Base-by-base conservation (phyloP, 805 yeast species). In the Ogataea kodamae region DNA sequence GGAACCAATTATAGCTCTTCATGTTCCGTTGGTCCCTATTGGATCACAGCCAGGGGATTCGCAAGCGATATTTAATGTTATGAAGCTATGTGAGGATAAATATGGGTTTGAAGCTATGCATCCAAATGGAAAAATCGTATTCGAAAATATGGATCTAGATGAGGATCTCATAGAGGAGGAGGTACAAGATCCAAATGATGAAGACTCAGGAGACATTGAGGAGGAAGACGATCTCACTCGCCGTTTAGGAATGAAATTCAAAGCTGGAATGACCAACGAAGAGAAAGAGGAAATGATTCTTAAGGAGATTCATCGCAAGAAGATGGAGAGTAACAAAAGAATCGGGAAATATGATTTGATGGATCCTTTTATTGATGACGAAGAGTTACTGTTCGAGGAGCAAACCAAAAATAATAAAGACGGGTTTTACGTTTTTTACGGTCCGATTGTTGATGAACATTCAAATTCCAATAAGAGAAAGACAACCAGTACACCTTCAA, bases 351-450 rank as follows among this genome's bases (percentile, higher is more conserved):
- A 92, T 59, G 98, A 92, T 55, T 68, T 76, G 30, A 79, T 84
- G 40, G 99, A 92, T 59, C 98, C 97, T 2, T 92, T 92, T 52
- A 92, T 92, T 39, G 99, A 92, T 62, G 98, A 92, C 60, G 74
- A 86, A 10, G 99, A 92, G 60, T 65, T 88, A 48, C 73, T 77
- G 37, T 83, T 92, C 83, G 98, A 92, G 60, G 96, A 89, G 57
- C 94, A 84, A 50, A 78, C 95, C 6, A 89, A 90, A 2, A 78
- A 90, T 1, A 88, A 96, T 1, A 83, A 83, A 45, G 97, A 92
- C 52, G 98, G 97, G 2, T 92, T 89, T 55, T 92, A 90, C 48
- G 96, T 92, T 0, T 92, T 79, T 59, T 85, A 88, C 66, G 99
- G 99, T 0, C 94, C 95, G 3, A 64, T 90, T 40, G 77, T 81